phyloP scores from a whole-genome alignment of 78 protist species.

The Dictyostelium citrinum region DNA sequence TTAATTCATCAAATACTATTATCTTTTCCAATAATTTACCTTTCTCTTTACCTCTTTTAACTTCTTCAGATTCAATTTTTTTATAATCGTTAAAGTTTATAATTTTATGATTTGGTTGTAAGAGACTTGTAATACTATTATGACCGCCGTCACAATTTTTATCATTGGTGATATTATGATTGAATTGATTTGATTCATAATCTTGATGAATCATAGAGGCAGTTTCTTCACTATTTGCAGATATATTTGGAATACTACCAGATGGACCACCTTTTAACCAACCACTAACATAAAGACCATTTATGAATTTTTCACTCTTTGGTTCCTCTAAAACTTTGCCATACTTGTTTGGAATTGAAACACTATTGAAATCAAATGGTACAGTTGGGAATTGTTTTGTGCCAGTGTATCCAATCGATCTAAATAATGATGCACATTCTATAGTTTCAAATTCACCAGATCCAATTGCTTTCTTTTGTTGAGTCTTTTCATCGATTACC shows the following conservation, averaged over 20 bases:
- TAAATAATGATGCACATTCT: conserved; percentile 16
- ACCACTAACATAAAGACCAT: conserved; percentile 75
- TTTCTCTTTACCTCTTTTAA: conserved; percentile 61
- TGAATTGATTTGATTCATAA: not conserved
- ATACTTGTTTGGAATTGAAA: conserved; percentile 27
- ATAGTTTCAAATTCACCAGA: conserved; percentile 9
- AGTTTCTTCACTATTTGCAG: conserved; percentile 46
- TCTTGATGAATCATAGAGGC: conserved; percentile 26
- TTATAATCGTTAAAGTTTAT: conserved; percentile 50
- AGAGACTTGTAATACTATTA: not conserved
- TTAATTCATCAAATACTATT: conserved; percentile 64
- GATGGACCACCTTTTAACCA: conserved; percentile 78
- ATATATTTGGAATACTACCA: conserved; percentile 47
- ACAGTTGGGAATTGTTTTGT: conserved; percentile 26
- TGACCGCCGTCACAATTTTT: not conserved
- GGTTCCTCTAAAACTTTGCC: conserved; percentile 27
- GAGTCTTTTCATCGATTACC: not conserved
- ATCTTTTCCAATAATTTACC: conserved; percentile 62
- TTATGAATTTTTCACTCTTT: not conserved
- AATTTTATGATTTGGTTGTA: not conserved
- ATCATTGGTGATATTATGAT: not conserved
- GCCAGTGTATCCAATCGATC: conserved; percentile 73
- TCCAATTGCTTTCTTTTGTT: not conserved
- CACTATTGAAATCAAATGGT: conserved; percentile 62
- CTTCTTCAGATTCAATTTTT: conserved; percentile 46